A percentile compares a stretch with the other conserved stretches of the same genome.
These are phyloP conservation scores for Pelargonium myrrhifolium DNA, from an alignment of 441 rosid genomes.

Conservation along the genomic window DNA sequence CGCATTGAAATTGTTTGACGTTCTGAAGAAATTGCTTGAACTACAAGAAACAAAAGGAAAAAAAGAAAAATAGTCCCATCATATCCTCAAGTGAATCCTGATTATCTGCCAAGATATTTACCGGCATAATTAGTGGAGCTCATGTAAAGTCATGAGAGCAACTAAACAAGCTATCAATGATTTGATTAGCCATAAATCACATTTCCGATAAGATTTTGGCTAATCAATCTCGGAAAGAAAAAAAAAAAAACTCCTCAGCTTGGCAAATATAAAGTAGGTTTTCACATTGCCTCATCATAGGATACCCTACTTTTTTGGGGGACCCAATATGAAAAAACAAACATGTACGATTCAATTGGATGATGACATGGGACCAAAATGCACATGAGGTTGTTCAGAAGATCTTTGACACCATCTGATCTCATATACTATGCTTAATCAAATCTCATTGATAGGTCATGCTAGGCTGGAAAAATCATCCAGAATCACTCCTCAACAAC, in stretches of 20 bases:
- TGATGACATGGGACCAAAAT: neutral
- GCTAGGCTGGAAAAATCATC: too few relatives aligned
- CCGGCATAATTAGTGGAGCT: neutral
- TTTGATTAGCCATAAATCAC: neutral
- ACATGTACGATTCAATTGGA: neutral
- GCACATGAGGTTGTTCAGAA: neutral
- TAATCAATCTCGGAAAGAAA: too few relatives aligned
- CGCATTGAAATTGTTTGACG: too few relatives aligned
- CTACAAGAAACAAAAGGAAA: too few relatives aligned
- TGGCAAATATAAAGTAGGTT: too few relatives aligned
- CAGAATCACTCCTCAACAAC: neutral
- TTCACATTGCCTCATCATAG: neutral
- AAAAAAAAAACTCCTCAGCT: too few relatives aligned
- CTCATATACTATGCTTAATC: too few relatives aligned
- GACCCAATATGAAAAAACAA: neutral
- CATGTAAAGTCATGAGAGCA: neutral
- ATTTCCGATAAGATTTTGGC: neutral
- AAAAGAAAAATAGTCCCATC: too few relatives aligned
- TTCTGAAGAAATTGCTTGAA: too few relatives aligned
- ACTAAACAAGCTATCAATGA: neutral
- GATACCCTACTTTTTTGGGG: neutral
- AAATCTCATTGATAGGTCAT: too few relatives aligned
- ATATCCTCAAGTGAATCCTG: too few relatives aligned
- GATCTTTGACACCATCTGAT: neutral
- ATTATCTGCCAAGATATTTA: neutral